Base-by-base conservation (phyloP, 208 protist genomes). In the Crithidia brevicula region DNA sequence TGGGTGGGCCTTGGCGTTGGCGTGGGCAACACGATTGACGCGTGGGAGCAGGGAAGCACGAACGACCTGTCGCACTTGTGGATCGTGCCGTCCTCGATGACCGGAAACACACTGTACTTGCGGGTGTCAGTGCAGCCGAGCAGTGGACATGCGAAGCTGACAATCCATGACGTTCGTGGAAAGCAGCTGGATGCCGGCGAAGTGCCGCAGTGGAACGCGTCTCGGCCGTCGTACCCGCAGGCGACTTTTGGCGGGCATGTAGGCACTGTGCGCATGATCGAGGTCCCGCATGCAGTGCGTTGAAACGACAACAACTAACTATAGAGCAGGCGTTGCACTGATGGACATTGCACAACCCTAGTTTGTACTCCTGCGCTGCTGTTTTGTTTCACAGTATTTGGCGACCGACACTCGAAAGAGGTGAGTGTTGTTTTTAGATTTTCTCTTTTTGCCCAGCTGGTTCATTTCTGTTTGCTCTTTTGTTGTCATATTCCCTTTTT, bases 1-100 rank as follows among this genome's bases (percentile, higher is more conserved):
- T 96, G 91, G 91, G 88, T 96, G 0, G 91, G 87, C 51, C 81
- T 96, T 58, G 91, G 91, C 25, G 91, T 94, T 9, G 91, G 91
- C 20, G 91, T 96, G 27, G 91, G 91, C 40, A 76, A 69, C 31
- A 81, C 77, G 15, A 82, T 89, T 20, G 70, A 88, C 2, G 64
- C 79, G 13, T 92, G 83, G 83, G 67, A 81, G 40, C 72, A 65
- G 16, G 79, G 72, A 49, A 60, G 77, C 31, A 77, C 64, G 2
- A 89, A 88, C 40, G 91, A 96, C 67, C 65, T 93, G 27, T 86
- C 83, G 20, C 91, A 96, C 54, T 64, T 96, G 22, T 96, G 91
- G 88, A 88, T 96, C 52, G 82, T 93, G 28, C 84, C 91, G 2
- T 56, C 64, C 8, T 72, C 65, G 22, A 71, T 64, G 25, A 61